phyloP scores from a whole-genome alignment of 2,329 filamentous ascomycete species.

The Botrytis aclada region DNA sequence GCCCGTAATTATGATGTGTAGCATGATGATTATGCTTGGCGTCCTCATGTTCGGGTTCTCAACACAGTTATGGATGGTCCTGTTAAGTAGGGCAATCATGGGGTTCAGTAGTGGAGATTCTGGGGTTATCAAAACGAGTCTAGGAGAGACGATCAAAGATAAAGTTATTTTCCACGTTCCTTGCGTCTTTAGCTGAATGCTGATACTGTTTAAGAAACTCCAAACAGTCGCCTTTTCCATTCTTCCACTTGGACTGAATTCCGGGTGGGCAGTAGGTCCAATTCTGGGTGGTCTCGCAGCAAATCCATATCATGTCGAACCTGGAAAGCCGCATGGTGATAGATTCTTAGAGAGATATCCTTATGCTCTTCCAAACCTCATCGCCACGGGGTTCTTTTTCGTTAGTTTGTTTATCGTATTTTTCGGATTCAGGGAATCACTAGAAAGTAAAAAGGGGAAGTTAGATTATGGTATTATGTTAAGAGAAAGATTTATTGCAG shows the following conservation, averaged over 20 bases:
- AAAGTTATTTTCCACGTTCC: not conserved
- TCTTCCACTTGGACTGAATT: slow-evolving; percentile 64
- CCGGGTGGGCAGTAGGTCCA: slow-evolving; percentile 38
- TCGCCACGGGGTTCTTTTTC: not conserved
- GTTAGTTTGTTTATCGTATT: not conserved
- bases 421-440: not conserved
- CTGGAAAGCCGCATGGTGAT: slow-evolving; percentile 5
- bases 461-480: not conserved
- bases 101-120: slow-evolving; percentile 74
- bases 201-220: slow-evolving; percentile 58
- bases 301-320: slow-evolving; percentile 35
- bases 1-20: slow-evolving; percentile 71
- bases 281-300: slow-evolving; percentile 43
- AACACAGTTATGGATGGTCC: slow-evolving; percentile 55
- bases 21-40: slow-evolving; percentile 54
- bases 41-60: slow-evolving; percentile 68
- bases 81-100: slow-evolving; percentile 65
- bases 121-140: slow-evolving; percentile 71
- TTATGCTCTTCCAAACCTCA: slow-evolving; percentile 13
- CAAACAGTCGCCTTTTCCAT: slow-evolving; percentile 53
- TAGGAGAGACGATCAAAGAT: slow-evolving; percentile 59
- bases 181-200: not conserved
- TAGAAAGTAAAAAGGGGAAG: not conserved
- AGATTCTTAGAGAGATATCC: slow-evolving; percentile 6
- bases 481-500: not conserved